These are phyloP conservation scores for Eragrostis nindensis DNA, from an alignment of 176 grass and related monocot species.

Conservation along the genomic window DNA sequence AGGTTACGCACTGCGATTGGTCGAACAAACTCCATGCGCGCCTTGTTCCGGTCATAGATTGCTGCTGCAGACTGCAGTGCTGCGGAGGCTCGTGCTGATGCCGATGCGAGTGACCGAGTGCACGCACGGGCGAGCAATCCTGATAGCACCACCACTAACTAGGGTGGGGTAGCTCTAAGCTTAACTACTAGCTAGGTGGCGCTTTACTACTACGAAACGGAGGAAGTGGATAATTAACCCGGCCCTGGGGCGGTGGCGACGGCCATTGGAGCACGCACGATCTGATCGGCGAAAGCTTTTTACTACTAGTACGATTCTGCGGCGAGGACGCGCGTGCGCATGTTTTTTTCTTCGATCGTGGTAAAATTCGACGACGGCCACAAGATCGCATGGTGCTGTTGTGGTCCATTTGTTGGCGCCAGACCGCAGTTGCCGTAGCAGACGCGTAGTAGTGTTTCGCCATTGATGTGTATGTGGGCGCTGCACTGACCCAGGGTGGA, in stretches of 20 bases:
- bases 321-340: background rate
- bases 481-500: slow-evolving; percentile 2
- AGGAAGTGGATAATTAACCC: slow-evolving; percentile 42
- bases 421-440: slow-evolving; percentile 15
- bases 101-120: background rate
- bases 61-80: slow-evolving; percentile 39
- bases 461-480: background rate
- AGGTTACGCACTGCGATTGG: background rate
- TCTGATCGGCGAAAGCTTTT: background rate
- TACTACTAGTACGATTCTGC: background rate
- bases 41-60: slow-evolving; percentile 47
- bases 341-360: background rate
- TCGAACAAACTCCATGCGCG: background rate
- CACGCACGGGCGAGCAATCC: slow-evolving; percentile 25
- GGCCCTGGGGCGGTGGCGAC: slow-evolving; percentile 19
- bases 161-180: background rate
- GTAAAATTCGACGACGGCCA: slow-evolving; percentile 44
- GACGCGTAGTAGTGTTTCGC: background rate
- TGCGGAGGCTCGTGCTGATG: background rate
- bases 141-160: slow-evolving; percentile 50
- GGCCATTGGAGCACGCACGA: slow-evolving; percentile 16
- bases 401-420: slow-evolving; percentile 47
- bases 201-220: slow-evolving; percentile 19
- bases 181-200: slow-evolving; percentile 32
- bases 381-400: slow-evolving; percentile 47